Percentiles rank a stretch among this genome's conserved stretches.
phyloP scores from a whole-genome alignment of 345 rosid species.

The Eucalyptus regnans region DNA sequence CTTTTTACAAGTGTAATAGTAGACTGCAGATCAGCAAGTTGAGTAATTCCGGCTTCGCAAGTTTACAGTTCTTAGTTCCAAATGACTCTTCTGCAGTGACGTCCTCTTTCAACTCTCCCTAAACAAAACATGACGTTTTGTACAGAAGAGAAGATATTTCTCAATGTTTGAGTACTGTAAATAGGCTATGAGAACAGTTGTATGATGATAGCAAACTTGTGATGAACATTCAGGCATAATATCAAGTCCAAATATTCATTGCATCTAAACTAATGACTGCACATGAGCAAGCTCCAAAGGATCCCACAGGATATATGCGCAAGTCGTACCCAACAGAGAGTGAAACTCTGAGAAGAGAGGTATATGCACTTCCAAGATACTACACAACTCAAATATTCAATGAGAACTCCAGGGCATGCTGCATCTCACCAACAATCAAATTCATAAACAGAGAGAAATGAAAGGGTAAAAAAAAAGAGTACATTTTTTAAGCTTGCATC shows the following conservation, averaged over 20 bases:
- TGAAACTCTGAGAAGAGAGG: not conserved
- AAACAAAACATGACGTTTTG: not conserved
- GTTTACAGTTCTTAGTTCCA: slow-evolving; percentile 47
- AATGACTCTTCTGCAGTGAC: slow-evolving; percentile 63
- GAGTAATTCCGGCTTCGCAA: slow-evolving; percentile 62
- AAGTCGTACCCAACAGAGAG: not conserved
- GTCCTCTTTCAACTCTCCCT: slow-evolving; percentile 89
- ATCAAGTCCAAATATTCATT: not conserved
- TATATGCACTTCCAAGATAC: not conserved
- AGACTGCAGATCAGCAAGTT: slow-evolving; percentile 65
- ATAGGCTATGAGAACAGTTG: not conserved
- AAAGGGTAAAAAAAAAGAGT: not conserved
- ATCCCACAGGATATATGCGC: not conserved
- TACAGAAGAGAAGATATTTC: not conserved
- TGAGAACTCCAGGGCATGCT: not conserved
- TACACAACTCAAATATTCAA: not conserved
- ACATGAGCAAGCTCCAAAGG: not conserved
- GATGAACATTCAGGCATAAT: not conserved
- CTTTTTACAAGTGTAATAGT: slow-evolving; percentile 60
- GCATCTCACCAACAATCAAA: not conserved
- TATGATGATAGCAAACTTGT: not conserved
- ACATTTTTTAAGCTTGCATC: not conserved
- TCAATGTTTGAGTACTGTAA: not conserved
- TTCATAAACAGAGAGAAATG: not conserved
- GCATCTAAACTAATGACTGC: not conserved